Conservation (phyloP, 768 basidiomycete genomes). For the Serendipita indica region DNA sequence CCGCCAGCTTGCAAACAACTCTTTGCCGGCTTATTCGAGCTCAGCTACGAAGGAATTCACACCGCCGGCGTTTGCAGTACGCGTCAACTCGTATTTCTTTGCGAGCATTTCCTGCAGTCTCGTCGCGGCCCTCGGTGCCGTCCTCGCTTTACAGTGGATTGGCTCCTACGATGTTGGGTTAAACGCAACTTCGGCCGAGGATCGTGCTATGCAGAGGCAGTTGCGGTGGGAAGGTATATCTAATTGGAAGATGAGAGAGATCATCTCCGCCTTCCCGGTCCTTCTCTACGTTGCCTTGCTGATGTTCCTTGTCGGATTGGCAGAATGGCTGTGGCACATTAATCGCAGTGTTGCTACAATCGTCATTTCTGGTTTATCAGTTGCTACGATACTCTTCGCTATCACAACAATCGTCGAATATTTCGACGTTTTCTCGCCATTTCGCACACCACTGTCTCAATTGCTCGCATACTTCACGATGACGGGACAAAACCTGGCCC, state of each 20-base stretch:
- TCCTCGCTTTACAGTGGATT: background rate
- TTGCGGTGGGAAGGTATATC: background rate
- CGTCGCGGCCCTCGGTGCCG: background rate
- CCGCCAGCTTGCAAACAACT: background rate
- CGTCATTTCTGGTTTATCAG: slow-evolving; percentile 6
- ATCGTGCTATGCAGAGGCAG: background rate
- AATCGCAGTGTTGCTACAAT: slow-evolving; percentile 10
- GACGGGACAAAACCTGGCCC: no score
- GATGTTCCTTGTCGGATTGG: slow-evolving; percentile 14
- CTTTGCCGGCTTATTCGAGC: background rate
- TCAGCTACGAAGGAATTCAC: background rate
- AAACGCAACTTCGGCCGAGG: background rate
- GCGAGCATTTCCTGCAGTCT: background rate
- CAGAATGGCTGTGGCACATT: slow-evolving; percentile 13
- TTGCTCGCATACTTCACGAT: background rate
- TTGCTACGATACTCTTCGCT: background rate
- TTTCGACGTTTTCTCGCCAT: slow-evolving; percentile 12
- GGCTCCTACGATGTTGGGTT: background rate
- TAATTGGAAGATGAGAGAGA: background rate
- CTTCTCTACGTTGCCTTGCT: slow-evolving; percentile 12
- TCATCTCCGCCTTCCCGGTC: background rate
- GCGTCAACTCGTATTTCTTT: background rate
- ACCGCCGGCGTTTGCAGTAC: background rate
- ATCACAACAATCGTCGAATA: slow-evolving; percentile 11
- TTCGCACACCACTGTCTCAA: slow-evolving; percentile 13